A percentile compares a stretch with the other conserved stretches of the same genome.
These are phyloP conservation scores for Colletotrichum musicola DNA, from an alignment of 2,329 filamentous ascomycete species.

Conservation along the genomic window DNA sequence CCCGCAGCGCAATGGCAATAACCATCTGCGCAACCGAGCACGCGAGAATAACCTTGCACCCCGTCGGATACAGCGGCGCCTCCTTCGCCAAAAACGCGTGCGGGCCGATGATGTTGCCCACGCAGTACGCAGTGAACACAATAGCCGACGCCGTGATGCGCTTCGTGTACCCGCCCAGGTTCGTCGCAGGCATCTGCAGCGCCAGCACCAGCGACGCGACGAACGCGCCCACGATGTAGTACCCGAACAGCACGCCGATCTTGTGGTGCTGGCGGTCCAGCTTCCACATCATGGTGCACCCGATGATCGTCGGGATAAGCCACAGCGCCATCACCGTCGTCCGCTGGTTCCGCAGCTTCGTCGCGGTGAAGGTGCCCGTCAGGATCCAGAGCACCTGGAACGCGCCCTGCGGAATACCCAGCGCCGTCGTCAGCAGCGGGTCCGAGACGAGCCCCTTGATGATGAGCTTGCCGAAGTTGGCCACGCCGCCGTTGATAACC, in stretches of 20 bases:
- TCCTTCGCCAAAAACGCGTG: constrained; percentile 60
- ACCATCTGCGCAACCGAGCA: constrained; percentile 58
- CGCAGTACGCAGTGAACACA: constrained; percentile 59
- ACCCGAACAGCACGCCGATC: constrained; percentile 62
- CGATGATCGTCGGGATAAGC: constrained; percentile 64
- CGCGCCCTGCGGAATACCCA: constrained; percentile 67
- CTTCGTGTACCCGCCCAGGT: constrained; percentile 62
- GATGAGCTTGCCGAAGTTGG: constrained; percentile 44
- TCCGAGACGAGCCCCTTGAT: constrained; percentile 49
- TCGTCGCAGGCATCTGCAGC: constrained; percentile 63
- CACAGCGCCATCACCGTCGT: constrained; percentile 66
- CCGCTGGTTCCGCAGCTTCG: constrained; percentile 61
- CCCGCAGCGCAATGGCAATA: constrained; percentile 50
- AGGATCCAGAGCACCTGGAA: constrained; percentile 68
- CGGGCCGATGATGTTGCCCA: constrained; percentile 61
- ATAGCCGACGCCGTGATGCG: constrained; percentile 59
- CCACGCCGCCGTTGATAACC: constrained; percentile 64
- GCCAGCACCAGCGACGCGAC: constrained; percentile 66
- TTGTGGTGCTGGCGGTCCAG: constrained; percentile 54
- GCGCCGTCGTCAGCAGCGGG: constrained; percentile 57
- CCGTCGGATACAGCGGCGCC: constrained; percentile 62
- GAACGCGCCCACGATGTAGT: constrained; percentile 63
- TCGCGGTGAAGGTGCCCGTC: constrained; percentile 64
- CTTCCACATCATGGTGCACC: constrained; percentile 63
- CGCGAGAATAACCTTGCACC: constrained; percentile 63